These are phyloP conservation scores for Yarrowia bubula DNA, from an alignment of 805 yeast genomes.

Conservation along the genomic window DNA sequence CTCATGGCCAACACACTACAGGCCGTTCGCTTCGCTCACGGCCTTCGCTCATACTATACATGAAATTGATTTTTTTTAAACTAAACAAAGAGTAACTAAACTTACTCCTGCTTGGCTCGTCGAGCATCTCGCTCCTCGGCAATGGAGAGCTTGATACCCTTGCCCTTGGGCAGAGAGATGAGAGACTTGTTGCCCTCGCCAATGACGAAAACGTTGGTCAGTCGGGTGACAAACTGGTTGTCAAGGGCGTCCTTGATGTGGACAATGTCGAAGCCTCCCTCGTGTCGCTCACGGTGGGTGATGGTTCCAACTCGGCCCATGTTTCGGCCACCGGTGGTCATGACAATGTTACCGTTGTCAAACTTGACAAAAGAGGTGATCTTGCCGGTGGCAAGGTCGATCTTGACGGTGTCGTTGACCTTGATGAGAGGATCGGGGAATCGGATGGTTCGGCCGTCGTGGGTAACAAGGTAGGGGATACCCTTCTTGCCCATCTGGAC, in stretches of 20 bases:
- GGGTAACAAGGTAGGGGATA: constrained; percentile 97
- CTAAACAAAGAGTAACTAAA: not conserved
- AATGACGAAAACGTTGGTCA: constrained; percentile 86
- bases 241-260: constrained; percentile 94
- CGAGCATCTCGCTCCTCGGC: constrained; percentile 99
- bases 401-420: constrained; percentile 97
- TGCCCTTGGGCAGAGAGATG: constrained; percentile 97
- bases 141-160: constrained; percentile 94
- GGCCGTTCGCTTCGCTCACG: not conserved
- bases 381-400: constrained; percentile 95
- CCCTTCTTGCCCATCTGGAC: constrained; percentile 98
- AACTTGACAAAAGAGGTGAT: constrained; percentile 84
- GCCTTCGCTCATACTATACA: not conserved
- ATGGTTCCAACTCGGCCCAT: constrained; percentile 97
- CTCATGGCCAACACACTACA: no score
- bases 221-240: constrained; percentile 94
- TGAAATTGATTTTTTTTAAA: not conserved
- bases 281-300: constrained; percentile 95
- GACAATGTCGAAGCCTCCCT: constrained; percentile 96
- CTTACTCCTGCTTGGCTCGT: constrained; percentile 44
- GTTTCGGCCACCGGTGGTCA: constrained; percentile 98
- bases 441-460: constrained; percentile 99
- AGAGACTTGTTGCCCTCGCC: constrained; percentile 94
- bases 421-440: constrained; percentile 98
- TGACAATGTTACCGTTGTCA: constrained; percentile 87